Evolutionary conservation across 352 stramenopile species (phyloP).

Genomic region (Pythium myriotylum): DNA sequence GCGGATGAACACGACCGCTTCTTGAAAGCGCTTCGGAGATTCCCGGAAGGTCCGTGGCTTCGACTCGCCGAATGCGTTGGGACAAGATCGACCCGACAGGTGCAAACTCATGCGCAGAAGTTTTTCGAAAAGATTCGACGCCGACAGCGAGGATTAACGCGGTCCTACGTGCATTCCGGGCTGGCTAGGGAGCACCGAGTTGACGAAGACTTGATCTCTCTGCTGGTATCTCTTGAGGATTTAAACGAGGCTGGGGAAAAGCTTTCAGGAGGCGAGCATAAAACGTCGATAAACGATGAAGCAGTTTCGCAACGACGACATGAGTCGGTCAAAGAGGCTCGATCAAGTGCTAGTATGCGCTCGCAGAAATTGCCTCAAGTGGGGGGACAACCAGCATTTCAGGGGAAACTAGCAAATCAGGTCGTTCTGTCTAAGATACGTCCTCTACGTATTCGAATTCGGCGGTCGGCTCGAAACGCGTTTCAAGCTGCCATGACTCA

Average conservation of each 20-base stretch:
- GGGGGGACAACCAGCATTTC: too few species aligned
- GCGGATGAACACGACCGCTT: slow-evolving; percentile 37
- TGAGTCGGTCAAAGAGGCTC: too few species aligned
- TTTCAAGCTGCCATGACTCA: not conserved
- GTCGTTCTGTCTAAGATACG: slow-evolving; percentile 1
- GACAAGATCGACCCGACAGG: slow-evolving; percentile 27
- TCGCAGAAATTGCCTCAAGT: too few species aligned
- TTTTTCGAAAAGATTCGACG: slow-evolving; percentile 30
- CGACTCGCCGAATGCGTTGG: slow-evolving; percentile 24
- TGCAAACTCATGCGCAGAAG: slow-evolving; percentile 34
- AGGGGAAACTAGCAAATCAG: too few species aligned
- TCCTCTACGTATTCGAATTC: not conserved
- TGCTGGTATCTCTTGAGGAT: too few species aligned
- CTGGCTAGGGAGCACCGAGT: slow-evolving; percentile 24
- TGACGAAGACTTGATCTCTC: slow-evolving; percentile 24
- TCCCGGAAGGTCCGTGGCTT: slow-evolving; percentile 28
- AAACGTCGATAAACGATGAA: too few species aligned
- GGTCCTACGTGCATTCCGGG: slow-evolving; percentile 11
- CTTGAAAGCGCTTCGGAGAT: slow-evolving; percentile 30
- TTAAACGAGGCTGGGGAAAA: too few species aligned
- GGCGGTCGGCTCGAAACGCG: slow-evolving; percentile 13
- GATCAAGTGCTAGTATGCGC: too few species aligned
- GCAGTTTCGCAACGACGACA: too few species aligned
- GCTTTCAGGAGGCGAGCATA: too few species aligned
- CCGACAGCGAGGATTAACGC: slow-evolving; percentile 21